Conservation (phyloP, 2,329 filamentous ascomycete genomes). For the Purpureocillium takamizusanense region DNA sequence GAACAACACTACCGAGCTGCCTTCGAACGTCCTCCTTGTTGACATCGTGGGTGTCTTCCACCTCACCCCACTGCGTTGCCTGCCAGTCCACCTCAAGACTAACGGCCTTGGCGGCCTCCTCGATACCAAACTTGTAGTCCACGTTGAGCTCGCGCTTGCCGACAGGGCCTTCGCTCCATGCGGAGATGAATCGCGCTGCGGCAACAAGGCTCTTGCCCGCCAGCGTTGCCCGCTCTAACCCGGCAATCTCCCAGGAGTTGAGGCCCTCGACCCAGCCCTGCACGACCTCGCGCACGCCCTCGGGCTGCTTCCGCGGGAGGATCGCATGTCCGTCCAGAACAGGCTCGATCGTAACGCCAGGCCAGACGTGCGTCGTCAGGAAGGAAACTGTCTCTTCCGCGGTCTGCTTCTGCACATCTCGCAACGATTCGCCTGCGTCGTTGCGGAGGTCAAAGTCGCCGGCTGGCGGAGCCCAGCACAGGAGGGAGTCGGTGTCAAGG, state of each 20-base stretch:
- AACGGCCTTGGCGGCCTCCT: conserved; percentile 69
- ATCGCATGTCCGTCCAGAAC: conserved; percentile 75
- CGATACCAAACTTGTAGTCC: conserved; percentile 57
- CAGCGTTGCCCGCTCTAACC: conserved; percentile 72
- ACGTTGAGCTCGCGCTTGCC: conserved; percentile 31
- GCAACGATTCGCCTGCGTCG: conserved; percentile 48
- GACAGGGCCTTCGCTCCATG: conserved; percentile 73
- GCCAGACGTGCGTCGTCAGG: conserved; percentile 69
- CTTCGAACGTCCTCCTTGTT: conserved; percentile 81
- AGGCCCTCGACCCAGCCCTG: conserved; percentile 68
- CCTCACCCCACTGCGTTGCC: conserved; percentile 85
- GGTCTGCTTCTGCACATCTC: conserved; percentile 61
- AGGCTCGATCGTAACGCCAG: conserved; percentile 66
- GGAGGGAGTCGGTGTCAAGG: conserved; percentile 80
- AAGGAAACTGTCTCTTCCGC: conserved; percentile 64
- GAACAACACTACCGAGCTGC: conserved; percentile 78
- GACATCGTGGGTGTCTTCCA: conserved; percentile 97
- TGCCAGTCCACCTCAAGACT: conserved; percentile 88
- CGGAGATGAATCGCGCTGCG: conserved; percentile 66
- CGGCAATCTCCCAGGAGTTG: conserved; percentile 73
- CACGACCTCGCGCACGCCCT: conserved; percentile 68
- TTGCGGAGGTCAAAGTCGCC: conserved; percentile 37
- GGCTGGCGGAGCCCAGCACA: conserved; percentile 70
- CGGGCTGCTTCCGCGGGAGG: conserved; percentile 62
- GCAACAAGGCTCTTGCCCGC: conserved; percentile 81